Base-by-base conservation (phyloP, 345 rosid genomes). In the Eutrema yunnanense region DNA sequence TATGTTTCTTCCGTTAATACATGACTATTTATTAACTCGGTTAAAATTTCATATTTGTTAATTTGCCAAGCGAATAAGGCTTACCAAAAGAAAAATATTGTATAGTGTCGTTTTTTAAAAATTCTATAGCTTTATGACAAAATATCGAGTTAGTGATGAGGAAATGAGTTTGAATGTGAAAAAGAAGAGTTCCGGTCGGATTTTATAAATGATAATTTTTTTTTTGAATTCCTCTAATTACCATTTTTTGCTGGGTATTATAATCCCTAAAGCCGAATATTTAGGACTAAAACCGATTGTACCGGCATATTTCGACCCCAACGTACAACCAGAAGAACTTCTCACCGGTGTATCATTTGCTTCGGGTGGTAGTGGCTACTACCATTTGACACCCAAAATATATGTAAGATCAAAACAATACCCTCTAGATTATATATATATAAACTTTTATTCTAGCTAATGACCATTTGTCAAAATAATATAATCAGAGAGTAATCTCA, bases 281-380 rank as follows among this genome's bases (percentile, higher is more conserved):
- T 33, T 33, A 5, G 36, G 36, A 5, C 6, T 33, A 33, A 33
- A 33, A 33, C 36, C 36, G 36, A 33, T 33, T 33, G 36, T 33
- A 33, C 36, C 36, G 36, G 36, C 36, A 46, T 34, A 60, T 37
- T 10, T 43, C 22, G 11, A 51, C 73, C 36, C 36, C 10, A 49
- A 71, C n/a, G 9, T 88, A 52, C 46, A 54, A 56, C 69, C 62
- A 29, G 37, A 73, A 3, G n/a, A 70, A 6, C 22, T 90, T 22
- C 67, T 66, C 42, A 84, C 88, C 0, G 94, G 96, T 0, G 92
- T 88, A 40, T 79, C 72, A 62, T 86, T 90, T 59, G 96, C 88
- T 32, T 86, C 94, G 0, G 83, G 86, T 6, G 96, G 86, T 36
- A 8, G 80, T 2, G 96, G 96, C 13, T 90, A 64, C 12, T 84